These are phyloP conservation scores for Boletus sp. DNA, from an alignment of 1,284 basidiomycete species.

Conservation along the genomic window DNA sequence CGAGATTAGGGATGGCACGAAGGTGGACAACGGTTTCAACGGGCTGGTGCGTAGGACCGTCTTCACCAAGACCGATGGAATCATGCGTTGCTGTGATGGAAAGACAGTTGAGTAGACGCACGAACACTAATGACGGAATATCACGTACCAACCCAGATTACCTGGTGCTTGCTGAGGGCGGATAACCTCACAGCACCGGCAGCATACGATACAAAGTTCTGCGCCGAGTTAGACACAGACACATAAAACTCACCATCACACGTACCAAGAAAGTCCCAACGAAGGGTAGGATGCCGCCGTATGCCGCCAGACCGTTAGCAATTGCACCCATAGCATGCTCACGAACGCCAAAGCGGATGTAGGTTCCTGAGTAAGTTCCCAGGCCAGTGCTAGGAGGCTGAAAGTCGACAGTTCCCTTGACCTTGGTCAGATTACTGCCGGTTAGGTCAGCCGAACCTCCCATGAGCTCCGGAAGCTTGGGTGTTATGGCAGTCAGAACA, in stretches of 20 bases:
- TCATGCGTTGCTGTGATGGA: conserved; percentile 70
- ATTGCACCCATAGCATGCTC: conserved; percentile 98
- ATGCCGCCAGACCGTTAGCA: conserved; percentile 85
- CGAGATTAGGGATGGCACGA: conserved; percentile 86
- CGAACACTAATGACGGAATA: neutral
- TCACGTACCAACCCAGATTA: conserved; percentile 84
- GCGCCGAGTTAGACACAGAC: conserved; percentile 13
- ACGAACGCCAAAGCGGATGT: conserved; percentile 95
- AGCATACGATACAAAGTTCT: conserved; percentile 95
- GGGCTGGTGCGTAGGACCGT: conserved; percentile 95
- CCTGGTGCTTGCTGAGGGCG: conserved; percentile 84
- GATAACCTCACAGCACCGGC: conserved; percentile 89
- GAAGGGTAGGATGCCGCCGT: conserved; percentile 83
- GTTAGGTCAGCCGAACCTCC: conserved; percentile 94
- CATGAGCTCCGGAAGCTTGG: conserved; percentile 77
- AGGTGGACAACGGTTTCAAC: conserved; percentile 86
- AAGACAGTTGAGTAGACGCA: neutral
- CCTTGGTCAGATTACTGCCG: conserved; percentile 87
- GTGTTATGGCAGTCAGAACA: conserved; percentile 74
- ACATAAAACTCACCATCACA: conserved; percentile 3
- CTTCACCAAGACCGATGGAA: conserved; percentile 90
- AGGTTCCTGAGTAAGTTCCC: conserved; percentile 82
- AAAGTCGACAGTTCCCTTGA: conserved; percentile 84
- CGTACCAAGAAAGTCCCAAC: conserved; percentile 82
- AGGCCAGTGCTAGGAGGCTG: conserved; percentile 84